These are phyloP conservation scores for Fraxinus americana DNA, from an alignment of 257 asterid genomes.

Conservation along the genomic window DNA sequence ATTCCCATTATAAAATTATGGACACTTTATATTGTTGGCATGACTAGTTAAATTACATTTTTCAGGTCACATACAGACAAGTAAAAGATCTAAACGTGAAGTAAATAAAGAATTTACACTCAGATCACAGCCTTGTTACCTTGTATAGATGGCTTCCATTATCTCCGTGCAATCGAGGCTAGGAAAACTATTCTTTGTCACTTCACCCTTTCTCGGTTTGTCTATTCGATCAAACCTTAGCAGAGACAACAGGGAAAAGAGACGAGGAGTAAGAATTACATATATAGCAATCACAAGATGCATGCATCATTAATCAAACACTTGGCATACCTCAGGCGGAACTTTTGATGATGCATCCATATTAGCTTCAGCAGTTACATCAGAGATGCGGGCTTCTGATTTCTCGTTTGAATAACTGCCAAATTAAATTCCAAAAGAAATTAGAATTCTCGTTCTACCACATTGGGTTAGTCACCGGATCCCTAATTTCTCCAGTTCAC, in stretches of 20 bases:
- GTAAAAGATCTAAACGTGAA: neutral
- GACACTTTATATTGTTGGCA: neutral
- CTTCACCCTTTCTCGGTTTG: neutral
- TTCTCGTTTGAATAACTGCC: slow-evolving; percentile 79
- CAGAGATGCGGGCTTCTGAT: slow-evolving; percentile 73
- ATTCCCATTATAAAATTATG: neutral
- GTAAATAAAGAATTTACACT: neutral
- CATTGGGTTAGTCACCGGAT: neutral
- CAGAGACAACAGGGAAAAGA: neutral
- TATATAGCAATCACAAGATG: neutral
- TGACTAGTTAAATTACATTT: neutral
- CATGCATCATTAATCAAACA: neutral
- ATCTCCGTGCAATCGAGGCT: neutral
- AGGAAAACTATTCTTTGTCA: neutral
- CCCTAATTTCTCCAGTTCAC: too few relatives aligned
- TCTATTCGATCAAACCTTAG: neutral
- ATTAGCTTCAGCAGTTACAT: slow-evolving; percentile 49
- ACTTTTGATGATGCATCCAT: slow-evolving; percentile 36
- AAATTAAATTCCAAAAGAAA: slow-evolving; percentile 4
- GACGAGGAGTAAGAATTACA: neutral
- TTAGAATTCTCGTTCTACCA: slow-evolving; percentile 5
- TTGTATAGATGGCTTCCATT: neutral
- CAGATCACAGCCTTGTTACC: neutral
- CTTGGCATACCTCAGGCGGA: slow-evolving; percentile 47
- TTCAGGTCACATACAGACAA: neutral